Evolutionary conservation across 495 filamentous ascomycete species (phyloP).

Genomic region (Aspergillus campestris): DNA sequence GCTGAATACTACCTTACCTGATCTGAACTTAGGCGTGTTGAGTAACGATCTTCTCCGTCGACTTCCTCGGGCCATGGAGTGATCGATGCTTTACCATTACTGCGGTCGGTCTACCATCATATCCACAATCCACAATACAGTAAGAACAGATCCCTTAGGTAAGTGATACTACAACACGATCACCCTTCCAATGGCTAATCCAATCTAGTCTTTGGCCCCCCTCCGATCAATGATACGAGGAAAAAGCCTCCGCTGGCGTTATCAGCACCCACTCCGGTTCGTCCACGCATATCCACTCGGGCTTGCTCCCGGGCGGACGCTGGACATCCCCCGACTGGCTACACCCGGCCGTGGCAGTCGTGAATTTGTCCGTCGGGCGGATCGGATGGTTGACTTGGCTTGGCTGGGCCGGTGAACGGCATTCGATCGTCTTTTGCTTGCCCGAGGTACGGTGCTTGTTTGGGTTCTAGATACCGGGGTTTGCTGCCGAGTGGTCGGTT

Average conservation of each 20-base stretch:
- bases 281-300: constrained; percentile 1
- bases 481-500: too few relatives aligned
- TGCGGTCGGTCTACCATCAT: background rate
- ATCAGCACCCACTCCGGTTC: constrained; percentile 2
- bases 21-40: too few relatives aligned
- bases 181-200: too few relatives aligned
- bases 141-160: too few relatives aligned
- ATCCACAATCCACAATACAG: background rate
- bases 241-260: constrained; percentile 8
- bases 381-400: background rate
- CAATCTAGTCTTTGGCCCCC: too few relatives aligned
- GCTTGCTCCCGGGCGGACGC: background rate
- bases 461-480: too few relatives aligned
- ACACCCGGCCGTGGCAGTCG: background rate
- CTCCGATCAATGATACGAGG: constrained; percentile 19
- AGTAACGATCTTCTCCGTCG: background rate
- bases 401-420: too few relatives aligned
- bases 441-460: too few relatives aligned
- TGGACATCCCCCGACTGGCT: background rate
- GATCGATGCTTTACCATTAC: background rate
- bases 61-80: background rate
- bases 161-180: too few relatives aligned
- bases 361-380: constrained; percentile 11
- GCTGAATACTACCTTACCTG: too few relatives aligned
- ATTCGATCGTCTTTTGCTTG: too few relatives aligned